These are phyloP conservation scores for Cyclanthera cordifolia DNA, from an alignment of 306 rosid genomes.

Conservation along the genomic window DNA sequence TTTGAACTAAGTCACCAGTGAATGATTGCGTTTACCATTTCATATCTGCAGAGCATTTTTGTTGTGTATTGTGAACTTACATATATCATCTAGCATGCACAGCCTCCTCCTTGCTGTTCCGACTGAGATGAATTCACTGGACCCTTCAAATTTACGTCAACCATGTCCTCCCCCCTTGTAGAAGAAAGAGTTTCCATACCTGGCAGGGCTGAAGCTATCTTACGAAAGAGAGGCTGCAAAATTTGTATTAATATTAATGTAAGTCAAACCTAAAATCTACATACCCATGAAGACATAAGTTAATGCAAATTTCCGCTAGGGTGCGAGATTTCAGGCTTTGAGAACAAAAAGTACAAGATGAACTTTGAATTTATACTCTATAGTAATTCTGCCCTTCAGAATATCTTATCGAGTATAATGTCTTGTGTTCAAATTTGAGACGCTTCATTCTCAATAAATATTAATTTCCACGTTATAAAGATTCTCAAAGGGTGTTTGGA, in stretches of 20 bases:
- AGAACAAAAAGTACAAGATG: not conserved
- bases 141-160: slow-evolving; percentile 85
- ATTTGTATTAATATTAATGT: slow-evolving; percentile 9
- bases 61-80: slow-evolving; percentile 8
- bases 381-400: not conserved
- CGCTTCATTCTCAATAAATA: no score
- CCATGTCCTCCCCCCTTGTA: slow-evolving; percentile 93
- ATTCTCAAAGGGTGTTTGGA: no score
- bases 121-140: slow-evolving; percentile 53
- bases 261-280: not conserved
- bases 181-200: slow-evolving; percentile 96
- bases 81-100: slow-evolving; percentile 60
- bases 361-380: slow-evolving; percentile 9
- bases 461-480: not conserved
- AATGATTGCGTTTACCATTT: slow-evolving; percentile 5
- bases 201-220: slow-evolving; percentile 94
- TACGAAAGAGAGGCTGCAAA: slow-evolving; percentile 90
- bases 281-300: not conserved
- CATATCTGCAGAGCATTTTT: not conserved
- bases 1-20: slow-evolving; percentile 4
- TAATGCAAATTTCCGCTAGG: not conserved
- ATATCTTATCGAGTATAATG: no score
- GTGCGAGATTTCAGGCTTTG: not conserved
- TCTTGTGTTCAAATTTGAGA: no score
- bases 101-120: slow-evolving; percentile 93